Conservation (phyloP, 2,329 filamentous ascomycete genomes). For the Beauveria brongniartii region DNA sequence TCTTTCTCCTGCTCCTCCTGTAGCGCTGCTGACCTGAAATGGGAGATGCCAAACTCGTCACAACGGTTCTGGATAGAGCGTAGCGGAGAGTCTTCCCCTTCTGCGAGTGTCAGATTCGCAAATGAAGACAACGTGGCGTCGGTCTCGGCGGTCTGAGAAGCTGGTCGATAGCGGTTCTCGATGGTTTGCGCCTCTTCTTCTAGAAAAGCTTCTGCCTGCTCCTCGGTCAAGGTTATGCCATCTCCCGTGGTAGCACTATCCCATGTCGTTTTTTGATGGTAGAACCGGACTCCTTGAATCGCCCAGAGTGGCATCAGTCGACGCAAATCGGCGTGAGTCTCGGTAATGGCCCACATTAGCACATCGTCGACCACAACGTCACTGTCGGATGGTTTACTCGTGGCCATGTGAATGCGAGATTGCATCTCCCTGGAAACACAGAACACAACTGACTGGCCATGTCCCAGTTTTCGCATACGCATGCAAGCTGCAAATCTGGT, state of each 20-base stretch:
- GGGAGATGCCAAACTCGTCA: background rate
- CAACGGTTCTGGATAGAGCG: background rate
- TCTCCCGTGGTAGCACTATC: background rate
- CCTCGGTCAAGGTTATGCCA: background rate
- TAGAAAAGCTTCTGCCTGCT: background rate
- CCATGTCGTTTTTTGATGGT: conserved; percentile 33
- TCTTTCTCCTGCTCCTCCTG: conserved; percentile 62
- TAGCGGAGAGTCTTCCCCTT: background rate
- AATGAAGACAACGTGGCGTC: background rate
- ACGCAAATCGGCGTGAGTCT: conserved; percentile 44
- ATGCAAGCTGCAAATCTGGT: conserved; percentile 46
- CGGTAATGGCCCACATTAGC: conserved; percentile 47
- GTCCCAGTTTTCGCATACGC: conserved; percentile 61
- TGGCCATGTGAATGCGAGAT: conserved; percentile 35
- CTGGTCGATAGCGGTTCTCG: background rate
- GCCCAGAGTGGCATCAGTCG: conserved; percentile 52
- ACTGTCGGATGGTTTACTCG: conserved; percentile 5
- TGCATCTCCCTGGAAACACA: conserved; percentile 52
- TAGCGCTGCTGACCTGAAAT: background rate
- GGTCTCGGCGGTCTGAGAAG: background rate
- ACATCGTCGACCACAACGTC: conserved; percentile 43
- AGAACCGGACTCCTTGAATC: conserved; percentile 45
- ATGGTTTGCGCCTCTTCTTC: conserved; percentile 3
- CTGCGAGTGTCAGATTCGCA: background rate
- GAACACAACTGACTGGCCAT: conserved; percentile 58